phyloP scores from a whole-genome alignment of 1,284 basidiomycete genomes.

The Leccinum cinnamomeum region DNA sequence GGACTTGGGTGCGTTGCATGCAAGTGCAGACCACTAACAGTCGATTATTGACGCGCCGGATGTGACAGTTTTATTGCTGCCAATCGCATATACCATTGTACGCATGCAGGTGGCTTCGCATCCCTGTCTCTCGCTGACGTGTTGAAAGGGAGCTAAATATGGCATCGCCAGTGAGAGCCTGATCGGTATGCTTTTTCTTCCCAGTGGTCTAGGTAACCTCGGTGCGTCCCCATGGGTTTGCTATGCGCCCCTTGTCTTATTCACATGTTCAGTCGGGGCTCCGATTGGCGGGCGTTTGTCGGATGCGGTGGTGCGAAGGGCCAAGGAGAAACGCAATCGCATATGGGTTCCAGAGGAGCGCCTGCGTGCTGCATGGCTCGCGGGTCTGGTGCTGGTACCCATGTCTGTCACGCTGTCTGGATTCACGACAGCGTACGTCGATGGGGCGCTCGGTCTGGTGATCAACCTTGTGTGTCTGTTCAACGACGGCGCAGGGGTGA shows the following conservation, averaged over 20 bases:
- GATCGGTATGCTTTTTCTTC: slow-evolving; percentile 61
- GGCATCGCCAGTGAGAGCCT: slow-evolving; percentile 57
- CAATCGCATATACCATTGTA: slow-evolving; percentile 36
- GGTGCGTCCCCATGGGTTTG: slow-evolving; percentile 30
- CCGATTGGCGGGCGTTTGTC: slow-evolving; percentile 53
- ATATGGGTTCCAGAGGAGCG: slow-evolving; percentile 61
- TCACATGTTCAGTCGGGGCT: slow-evolving; percentile 44
- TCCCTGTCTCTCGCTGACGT: slow-evolving; percentile 1
- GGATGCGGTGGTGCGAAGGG: slow-evolving; percentile 50
- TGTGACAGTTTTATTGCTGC: slow-evolving; percentile 38
- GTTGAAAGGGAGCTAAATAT: slow-evolving; percentile 52
- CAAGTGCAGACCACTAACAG: slow-evolving; percentile 15
- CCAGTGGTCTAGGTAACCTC: slow-evolving; percentile 61
- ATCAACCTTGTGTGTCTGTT: slow-evolving; percentile 46
- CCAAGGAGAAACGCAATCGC: slow-evolving; percentile 48
- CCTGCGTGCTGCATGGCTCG: slow-evolving; percentile 49
- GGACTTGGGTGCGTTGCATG: slow-evolving; percentile 43
- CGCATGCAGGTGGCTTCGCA: slow-evolving; percentile 23
- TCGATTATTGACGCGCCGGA: slow-evolving; percentile 14
- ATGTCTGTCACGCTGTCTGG: slow-evolving; percentile 27
- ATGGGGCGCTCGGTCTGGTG: slow-evolving; percentile 40
- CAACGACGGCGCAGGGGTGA: slow-evolving; percentile 50
- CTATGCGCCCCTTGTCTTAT: neutral
- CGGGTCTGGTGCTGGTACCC: slow-evolving; percentile 43
- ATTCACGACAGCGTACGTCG: slow-evolving; percentile 36